A percentile compares a stretch with the other conserved stretches of the same genome.
Evolutionary conservation across 345 rosid genomes (phyloP).

Genomic region (Rhodamnia rubescens): DNA sequence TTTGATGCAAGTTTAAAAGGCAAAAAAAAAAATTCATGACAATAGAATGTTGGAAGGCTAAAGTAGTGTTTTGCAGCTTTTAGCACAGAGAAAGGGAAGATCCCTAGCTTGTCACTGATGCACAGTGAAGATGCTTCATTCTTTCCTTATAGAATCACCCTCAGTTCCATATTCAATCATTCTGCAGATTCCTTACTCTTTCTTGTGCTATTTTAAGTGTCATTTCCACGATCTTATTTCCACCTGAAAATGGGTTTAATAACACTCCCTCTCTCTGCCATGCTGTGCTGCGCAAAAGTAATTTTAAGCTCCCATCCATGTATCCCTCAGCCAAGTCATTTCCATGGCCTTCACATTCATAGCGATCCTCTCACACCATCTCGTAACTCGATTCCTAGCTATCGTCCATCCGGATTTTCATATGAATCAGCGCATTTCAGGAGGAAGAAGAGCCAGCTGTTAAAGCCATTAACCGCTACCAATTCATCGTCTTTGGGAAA

Average conservation of each 20-base stretch:
- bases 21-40: background rate
- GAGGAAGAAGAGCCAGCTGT: background rate
- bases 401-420: background rate
- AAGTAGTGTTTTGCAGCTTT: background rate
- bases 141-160: background rate
- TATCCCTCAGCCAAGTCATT: background rate
- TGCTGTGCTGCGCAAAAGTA: background rate
- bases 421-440: background rate
- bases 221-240: background rate
- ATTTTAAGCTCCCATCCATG: background rate
- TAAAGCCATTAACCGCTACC: slow-evolving; percentile 2
- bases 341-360: background rate
- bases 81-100: background rate
- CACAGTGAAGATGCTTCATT: background rate
- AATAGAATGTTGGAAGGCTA: background rate
- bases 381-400: background rate
- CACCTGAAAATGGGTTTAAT: background rate
- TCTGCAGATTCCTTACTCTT: background rate
- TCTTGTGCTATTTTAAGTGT: background rate
- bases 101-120: slow-evolving; percentile 12
- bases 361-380: background rate
- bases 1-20: background rate
- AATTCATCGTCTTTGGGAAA: background rate
- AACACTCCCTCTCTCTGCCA: background rate
- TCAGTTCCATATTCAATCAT: background rate